Evolutionary conservation across 2,329 filamentous ascomycete species (phyloP), one percentile per base, ranked within the genome.

Genomic region (Metarhizium guizhouense): DNA sequence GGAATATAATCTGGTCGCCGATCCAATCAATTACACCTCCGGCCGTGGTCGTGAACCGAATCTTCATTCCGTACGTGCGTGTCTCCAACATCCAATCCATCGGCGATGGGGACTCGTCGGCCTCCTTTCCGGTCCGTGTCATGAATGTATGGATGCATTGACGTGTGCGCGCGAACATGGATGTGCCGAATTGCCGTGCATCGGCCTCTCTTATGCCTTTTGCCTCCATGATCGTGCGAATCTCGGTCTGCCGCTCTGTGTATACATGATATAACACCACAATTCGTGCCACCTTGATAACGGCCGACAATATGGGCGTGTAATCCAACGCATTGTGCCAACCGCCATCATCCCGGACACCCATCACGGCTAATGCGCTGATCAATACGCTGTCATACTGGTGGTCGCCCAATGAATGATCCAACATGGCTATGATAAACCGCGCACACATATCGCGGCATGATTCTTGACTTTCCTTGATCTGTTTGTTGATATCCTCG

Each of bases 251-350:
- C 45, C 50, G 52, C 43, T 54, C 55, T 11, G 8, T 54, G 54
- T n/a, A 61, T 36, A 43, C 51, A 43, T 60, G 16, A 11, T 58
- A 57, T 5, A 62, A 36, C 11, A 60, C 52, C 6, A 62, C 29
- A 7, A 58, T 57, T 1, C 48, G 42, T 14, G 52, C 50, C 3
- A 60, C 54, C 47, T 62, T 62, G 30, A 62, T 59, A 5, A 63
- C 48, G 13, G 50, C 59, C 16, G 54, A 62, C 43, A 58, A 60
- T 8, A 57, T 51, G 2, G 42, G 52, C 40, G 50, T 62, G 14
- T 61, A 61, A 36, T 61, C 51, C 1, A 25, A 20, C 3, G 47
- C 51, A 0, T 48, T 4, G 0, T 57, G 34, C 53, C 42, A 61
- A 1, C 55, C 51, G n/a, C 57, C 51, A 11, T 60, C 56, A 3